A percentile compares a stretch with the other conserved stretches of the same genome.
These are phyloP conservation scores for Prunus davidiana DNA, from an alignment of 306 rosid species.

Conservation along the genomic window DNA sequence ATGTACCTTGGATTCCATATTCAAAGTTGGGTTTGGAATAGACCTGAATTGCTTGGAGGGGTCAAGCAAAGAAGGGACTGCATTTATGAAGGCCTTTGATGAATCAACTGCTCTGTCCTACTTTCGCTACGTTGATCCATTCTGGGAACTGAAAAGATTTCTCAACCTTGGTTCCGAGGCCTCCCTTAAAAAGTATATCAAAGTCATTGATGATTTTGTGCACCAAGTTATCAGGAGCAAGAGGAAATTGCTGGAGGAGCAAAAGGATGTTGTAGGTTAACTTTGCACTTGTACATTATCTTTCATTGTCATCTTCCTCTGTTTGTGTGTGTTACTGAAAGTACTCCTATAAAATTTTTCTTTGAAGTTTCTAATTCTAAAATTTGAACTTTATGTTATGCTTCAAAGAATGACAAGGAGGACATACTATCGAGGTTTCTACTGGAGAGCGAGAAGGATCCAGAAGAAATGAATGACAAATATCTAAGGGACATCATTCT, in stretches of 20 bases:
- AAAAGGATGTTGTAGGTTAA: conserved; percentile 43
- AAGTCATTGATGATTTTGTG: conserved; percentile 49
- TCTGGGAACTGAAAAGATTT: conserved; percentile 61
- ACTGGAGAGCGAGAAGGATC: conserved; percentile 58
- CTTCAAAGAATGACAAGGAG: conserved; percentile 51
- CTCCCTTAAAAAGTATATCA: conserved; percentile 46
- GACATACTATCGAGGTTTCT: conserved; percentile 81
- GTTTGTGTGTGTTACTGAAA: too few relatives aligned
- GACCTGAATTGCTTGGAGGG: conserved; percentile 71
- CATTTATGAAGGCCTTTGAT: conserved; percentile 73
- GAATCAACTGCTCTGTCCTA: conserved; percentile 56
- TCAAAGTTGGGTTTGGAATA: conserved; percentile 87
- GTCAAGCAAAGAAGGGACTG: conserved; percentile 51
- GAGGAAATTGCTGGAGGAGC: conserved; percentile 31
- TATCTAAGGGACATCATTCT: conserved; percentile 66
- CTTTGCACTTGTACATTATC: background rate
- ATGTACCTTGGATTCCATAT: conserved; percentile 72
- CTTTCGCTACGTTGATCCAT: conserved; percentile 71
- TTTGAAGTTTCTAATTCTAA: too few relatives aligned
- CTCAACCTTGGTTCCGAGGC: conserved; percentile 73
- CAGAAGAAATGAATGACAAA: conserved; percentile 50
- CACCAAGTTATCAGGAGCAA: conserved; percentile 39
- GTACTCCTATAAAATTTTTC: too few relatives aligned
- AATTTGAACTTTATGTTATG: background rate
- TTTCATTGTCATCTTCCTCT: background rate